Evolutionary conservation across 768 basidiomycete species (phyloP), one percentile per base, ranked within the genome.

Genomic region (Tricholoma flavovirens): DNA sequence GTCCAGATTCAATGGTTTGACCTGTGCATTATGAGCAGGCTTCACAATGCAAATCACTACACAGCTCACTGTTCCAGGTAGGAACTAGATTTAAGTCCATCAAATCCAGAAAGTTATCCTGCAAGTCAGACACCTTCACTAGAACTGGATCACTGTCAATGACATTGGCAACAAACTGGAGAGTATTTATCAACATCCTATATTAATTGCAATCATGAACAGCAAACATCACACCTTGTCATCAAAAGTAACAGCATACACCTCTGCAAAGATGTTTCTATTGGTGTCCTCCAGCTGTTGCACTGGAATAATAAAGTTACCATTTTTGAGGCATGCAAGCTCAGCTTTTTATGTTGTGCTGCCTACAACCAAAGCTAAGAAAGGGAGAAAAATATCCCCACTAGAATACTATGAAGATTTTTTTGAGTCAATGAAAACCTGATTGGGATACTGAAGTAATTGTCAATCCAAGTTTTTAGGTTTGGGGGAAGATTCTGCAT

Each of bases 261-360:
- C 19, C 7, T 43, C 21, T 4, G 42, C 21, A 21, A 36, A 24
- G 12, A 57, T 32, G 10, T 26, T 53, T 24, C 43, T 46, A 49
- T 49, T 29, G 36, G 22, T 60, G 45, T 62, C 63, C 49, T 67
- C 62, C 21, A 69, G 40, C 67, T 65, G 66, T 40, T 61, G 57
- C 19, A 66, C 30, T 15, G 65, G 65, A 50, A 68, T 65, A 9
- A 64, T 56, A 30, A 64, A 14, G 4, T 35, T 3, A 2, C 63
- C 62, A 50, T 59, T 49, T 26, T 57, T 57, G 11, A 62, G 19
- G 10, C 33, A 21, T 10, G 65, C 65, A 11, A 52, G 53, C 53
- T 68, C 64, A 53, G 24, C 24, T 26, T 26, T 26, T 2, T 26
- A 26, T 26, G 24, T 26, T 5, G 24, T 5, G 24, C 24, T 26